Conservation (phyloP, 2,329 filamentous ascomycete species). For the Hirsutella thompsonii region DNA sequence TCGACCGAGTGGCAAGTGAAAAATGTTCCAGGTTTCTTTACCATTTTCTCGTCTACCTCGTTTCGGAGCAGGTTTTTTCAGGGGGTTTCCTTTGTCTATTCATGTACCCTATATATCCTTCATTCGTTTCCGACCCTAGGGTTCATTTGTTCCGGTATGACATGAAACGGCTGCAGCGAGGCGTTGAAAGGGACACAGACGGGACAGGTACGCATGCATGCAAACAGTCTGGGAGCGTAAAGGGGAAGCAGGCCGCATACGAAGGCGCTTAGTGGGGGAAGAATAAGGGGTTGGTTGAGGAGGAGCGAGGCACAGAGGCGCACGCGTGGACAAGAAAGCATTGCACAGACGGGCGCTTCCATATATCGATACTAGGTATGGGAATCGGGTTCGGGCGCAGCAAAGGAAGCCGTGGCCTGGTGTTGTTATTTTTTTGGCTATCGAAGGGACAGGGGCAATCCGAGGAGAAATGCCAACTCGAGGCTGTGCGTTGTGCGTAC, state of each 20-base stretch:
- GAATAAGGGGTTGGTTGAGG: background rate
- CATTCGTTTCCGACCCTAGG: conserved; percentile 1
- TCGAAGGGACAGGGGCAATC: no score
- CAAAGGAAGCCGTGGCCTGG: background rate
- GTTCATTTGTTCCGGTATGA: conserved; percentile 4
- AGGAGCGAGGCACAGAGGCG: no score
- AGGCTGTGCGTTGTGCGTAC: background rate
- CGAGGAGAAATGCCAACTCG: no score
- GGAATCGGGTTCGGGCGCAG: background rate
- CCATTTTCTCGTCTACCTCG: no score
- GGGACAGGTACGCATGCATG: background rate
- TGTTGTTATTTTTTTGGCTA: background rate
- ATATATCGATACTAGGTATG: background rate
- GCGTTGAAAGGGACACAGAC: conserved; percentile 6
- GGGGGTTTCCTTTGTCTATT: background rate
- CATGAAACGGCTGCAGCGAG: conserved; percentile 11
- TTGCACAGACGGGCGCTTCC: background rate
- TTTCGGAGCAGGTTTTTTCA: no score
- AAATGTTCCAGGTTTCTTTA: background rate
- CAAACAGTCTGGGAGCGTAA: background rate
- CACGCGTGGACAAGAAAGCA: background rate
- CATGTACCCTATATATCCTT: background rate
- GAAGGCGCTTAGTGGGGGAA: background rate
- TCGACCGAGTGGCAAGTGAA: conserved; percentile 16
- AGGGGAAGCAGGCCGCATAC: background rate